phyloP scores from a whole-genome alignment of 2,329 filamentous ascomycete genomes.

The Pseudogymnoascus sp. region DNA sequence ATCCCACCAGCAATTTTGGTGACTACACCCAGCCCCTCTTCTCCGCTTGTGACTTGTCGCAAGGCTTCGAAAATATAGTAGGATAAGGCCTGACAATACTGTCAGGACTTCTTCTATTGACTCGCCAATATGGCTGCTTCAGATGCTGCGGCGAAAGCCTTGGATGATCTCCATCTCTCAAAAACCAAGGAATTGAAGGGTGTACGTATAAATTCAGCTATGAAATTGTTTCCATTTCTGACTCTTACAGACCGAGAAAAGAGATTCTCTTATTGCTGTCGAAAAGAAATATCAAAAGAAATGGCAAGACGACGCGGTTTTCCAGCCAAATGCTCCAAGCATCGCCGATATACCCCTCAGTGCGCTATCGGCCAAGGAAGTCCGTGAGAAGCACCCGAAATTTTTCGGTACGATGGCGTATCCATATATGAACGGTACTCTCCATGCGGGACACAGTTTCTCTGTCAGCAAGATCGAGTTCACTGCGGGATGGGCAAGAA shows the following conservation, averaged over 20 bases:
- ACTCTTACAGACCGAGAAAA: conserved; percentile 64
- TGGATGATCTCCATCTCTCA: conserved; percentile 46
- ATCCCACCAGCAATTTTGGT: neutral
- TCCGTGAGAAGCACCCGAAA: conserved; percentile 78
- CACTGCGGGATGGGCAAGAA: conserved; percentile 73
- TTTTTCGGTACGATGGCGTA: conserved; percentile 79
- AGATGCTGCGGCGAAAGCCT: conserved; percentile 34
- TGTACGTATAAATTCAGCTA: conserved; percentile 32
- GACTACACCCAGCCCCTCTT: conserved; percentile 1
- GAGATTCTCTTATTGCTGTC: conserved; percentile 70
- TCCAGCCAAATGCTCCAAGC: conserved; percentile 79
- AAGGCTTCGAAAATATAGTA: neutral
- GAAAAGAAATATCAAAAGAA: conserved; percentile 89
- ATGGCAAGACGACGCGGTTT: conserved; percentile 72
- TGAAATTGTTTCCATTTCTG: neutral
- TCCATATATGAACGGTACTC: conserved; percentile 78
- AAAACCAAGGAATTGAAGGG: conserved; percentile 57
- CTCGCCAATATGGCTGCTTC: conserved; percentile 38
- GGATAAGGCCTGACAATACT: conserved; percentile 1
- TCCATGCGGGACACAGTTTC: conserved; percentile 90
- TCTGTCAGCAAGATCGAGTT: conserved; percentile 93
- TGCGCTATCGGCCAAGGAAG: conserved; percentile 64
- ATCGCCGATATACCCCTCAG: conserved; percentile 68
- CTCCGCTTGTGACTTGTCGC: conserved; percentile 8
- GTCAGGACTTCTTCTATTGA: conserved; percentile 6